phyloP scores from a whole-genome alignment of 495 filamentous ascomycete species.

The Podospora tetraspora region DNA sequence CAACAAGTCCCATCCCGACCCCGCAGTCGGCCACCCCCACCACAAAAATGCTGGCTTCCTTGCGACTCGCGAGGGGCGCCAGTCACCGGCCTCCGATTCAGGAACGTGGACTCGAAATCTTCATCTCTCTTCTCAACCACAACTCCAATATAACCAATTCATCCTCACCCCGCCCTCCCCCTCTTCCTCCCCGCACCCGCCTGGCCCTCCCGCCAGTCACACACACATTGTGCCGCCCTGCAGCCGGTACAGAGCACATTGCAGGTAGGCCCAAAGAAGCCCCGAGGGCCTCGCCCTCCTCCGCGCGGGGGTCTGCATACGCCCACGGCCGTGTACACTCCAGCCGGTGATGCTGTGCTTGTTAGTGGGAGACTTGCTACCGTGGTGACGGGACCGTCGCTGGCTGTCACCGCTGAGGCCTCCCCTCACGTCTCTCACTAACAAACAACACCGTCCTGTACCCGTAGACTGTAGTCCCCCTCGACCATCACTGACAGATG shows the following conservation, averaged over 20 bases:
- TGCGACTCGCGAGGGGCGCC: slow-evolving; percentile 1
- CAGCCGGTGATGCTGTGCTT: neutral
- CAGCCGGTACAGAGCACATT: neutral
- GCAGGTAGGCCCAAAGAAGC: neutral
- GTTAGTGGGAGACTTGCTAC: neutral
- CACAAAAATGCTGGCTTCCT: neutral
- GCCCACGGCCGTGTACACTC: neutral
- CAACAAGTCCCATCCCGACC: neutral
- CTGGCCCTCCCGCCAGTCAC: neutral
- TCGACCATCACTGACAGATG: slow-evolving; percentile 2
- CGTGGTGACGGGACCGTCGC: neutral
- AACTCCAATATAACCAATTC: neutral
- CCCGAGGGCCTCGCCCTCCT: neutral
- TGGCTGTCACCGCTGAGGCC: too few relatives aligned
- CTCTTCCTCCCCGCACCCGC: neutral
- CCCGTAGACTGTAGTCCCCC: neutral
- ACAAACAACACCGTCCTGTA: neutral
- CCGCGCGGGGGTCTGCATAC: neutral
- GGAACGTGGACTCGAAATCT: slow-evolving; percentile 35
- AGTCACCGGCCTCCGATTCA: slow-evolving; percentile 35
- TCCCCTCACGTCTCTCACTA: neutral
- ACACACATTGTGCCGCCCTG: neutral
- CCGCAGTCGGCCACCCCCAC: neutral
- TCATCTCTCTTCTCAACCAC: neutral
- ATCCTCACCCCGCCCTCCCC: neutral